Evolutionary conservation across 225 moss, liverwort and hornwort genomes (phyloP).

Genomic region (Climacium dendroides): DNA sequence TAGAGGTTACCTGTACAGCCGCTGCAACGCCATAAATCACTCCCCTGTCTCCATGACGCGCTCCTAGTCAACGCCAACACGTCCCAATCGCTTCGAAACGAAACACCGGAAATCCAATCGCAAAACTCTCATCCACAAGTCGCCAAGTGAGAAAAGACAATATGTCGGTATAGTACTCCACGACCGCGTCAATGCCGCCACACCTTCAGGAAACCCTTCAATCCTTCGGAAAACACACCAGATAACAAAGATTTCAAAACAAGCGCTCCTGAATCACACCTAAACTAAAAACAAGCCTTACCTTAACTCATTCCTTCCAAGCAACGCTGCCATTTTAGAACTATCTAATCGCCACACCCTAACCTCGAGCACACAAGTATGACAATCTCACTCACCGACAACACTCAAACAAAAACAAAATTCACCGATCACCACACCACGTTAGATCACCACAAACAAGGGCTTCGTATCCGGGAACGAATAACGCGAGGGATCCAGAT

Average conservation of each 20-base stretch:
- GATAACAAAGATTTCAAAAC: background rate
- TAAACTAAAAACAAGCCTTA: background rate
- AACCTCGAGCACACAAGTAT: background rate
- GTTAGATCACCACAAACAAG: background rate
- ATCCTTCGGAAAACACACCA: background rate
- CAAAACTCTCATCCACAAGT: conserved; percentile 26
- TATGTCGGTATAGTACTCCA: conserved; percentile 4
- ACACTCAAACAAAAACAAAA: background rate
- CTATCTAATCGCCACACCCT: background rate
- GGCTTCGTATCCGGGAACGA: background rate
- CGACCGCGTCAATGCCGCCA: background rate
- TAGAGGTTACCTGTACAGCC: conserved; percentile 1
- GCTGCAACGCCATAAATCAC: conserved; percentile 21
- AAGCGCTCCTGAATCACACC: background rate
- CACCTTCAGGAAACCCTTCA: background rate
- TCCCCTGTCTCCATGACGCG: conserved; percentile 25
- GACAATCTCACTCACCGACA: background rate
- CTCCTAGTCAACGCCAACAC: conserved; percentile 41
- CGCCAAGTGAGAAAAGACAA: background rate
- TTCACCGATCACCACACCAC: background rate
- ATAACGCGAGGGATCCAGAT: background rate
- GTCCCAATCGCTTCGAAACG: conserved; percentile 27
- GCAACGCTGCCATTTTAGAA: background rate
- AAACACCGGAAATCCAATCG: conserved; percentile 12
- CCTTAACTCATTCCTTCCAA: background rate